These are phyloP conservation scores for Rubus idaeus DNA, from an alignment of 306 rosid species.

Conservation along the genomic window DNA sequence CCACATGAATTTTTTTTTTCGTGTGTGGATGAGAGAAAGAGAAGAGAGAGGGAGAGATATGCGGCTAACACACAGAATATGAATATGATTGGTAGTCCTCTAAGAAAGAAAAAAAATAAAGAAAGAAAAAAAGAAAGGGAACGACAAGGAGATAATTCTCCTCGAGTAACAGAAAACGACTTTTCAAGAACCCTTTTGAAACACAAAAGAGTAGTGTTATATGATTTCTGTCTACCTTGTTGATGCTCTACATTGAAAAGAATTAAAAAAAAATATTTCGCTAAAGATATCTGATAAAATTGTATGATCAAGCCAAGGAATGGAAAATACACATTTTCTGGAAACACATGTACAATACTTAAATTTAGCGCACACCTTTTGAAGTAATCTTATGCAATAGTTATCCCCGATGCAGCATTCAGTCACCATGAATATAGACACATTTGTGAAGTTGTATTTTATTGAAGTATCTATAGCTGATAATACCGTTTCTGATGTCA, in stretches of 20 bases:
- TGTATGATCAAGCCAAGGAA: neutral
- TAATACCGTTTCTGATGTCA: neutral
- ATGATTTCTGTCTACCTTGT: neutral
- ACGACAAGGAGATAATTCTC: neutral
- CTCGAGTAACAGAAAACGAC: too few relatives aligned
- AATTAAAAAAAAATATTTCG: neutral
- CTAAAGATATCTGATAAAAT: neutral
- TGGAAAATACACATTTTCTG: neutral
- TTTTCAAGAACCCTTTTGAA: neutral
- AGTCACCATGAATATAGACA: constrained; percentile 2
- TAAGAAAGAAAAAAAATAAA: neutral
- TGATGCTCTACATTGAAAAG: neutral
- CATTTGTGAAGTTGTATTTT: neutral
- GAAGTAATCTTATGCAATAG: neutral
- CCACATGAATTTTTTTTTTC: neutral
- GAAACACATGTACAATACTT: neutral
- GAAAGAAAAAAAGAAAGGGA: neutral
- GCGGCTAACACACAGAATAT: neutral
- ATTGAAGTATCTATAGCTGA: neutral
- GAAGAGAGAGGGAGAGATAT: neutral
- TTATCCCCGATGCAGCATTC: neutral
- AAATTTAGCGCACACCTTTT: neutral
- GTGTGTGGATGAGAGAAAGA: constrained; percentile 6
- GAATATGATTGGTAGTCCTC: neutral
- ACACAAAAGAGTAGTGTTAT: neutral